These are phyloP conservation scores for Pseudozyma hubeiensis DNA, from an alignment of 1,284 basidiomycete species.

Conservation along the genomic window DNA sequence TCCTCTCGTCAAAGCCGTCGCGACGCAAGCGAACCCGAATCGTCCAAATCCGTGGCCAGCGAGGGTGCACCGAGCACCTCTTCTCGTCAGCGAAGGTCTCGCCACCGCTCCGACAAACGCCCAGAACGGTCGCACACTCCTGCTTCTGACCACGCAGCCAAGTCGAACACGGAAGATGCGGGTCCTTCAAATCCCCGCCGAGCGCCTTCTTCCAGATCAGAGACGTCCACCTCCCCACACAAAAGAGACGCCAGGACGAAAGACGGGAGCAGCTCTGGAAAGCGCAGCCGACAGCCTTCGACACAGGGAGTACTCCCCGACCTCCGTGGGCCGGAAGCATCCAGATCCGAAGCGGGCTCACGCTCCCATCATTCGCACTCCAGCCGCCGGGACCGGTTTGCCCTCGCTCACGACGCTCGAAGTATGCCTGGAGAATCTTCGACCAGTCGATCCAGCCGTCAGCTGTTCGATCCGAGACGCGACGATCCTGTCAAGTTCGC, in stretches of 20 bases:
- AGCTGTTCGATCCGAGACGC: conserved; percentile 81
- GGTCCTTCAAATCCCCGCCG: conserved; percentile 2
- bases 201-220: conserved; percentile 19
- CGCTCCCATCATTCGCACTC: conserved; percentile 28
- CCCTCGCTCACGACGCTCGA: conserved; percentile 32
- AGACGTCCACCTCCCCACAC: conserved; percentile 22
- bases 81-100: conserved; percentile 19
- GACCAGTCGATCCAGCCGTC: conserved; percentile 34
- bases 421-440: conserved; percentile 32
- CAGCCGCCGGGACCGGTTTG: conserved; percentile 36
- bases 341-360: conserved; percentile 26
- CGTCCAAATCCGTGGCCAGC: conserved; percentile 22
- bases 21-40: conserved; percentile 35
- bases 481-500: conserved; percentile 79
- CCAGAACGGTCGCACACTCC: conserved; percentile 21
- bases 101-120: conserved; percentile 23
- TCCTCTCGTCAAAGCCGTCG: conserved; percentile 44
- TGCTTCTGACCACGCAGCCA: conserved; percentile 11
- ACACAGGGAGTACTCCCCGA: conserved; percentile 29
- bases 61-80: conserved; percentile 28
- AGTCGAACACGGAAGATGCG: conserved; percentile 5
- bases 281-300: conserved; percentile 31
- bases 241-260: conserved; percentile 22
- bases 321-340: conserved; percentile 20
- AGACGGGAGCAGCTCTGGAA: conserved; percentile 20